These are phyloP conservation scores for Sporodiniella umbellata DNA, from an alignment of 371 early-diverging fungal species.

Conservation along the genomic window DNA sequence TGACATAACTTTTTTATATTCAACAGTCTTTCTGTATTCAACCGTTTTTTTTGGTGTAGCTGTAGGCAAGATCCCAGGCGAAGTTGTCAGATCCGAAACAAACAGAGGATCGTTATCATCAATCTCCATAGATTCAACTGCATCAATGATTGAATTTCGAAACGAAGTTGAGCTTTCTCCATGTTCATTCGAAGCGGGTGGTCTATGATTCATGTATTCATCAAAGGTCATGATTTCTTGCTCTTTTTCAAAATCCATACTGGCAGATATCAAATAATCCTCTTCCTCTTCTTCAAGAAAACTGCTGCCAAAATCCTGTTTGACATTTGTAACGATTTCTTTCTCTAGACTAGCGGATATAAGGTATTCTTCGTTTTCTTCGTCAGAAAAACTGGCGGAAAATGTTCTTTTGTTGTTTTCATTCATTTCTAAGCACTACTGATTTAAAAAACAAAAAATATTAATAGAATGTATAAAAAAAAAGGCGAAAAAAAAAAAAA, in stretches of 20 bases:
- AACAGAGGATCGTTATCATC: neutral
- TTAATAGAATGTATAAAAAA: too few relatives aligned
- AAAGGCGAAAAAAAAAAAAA: constrained; percentile 8
- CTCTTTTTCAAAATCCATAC: constrained; percentile 8
- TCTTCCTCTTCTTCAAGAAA: constrained; percentile 8
- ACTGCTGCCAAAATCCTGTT: neutral
- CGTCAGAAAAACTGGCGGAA: too few relatives aligned
- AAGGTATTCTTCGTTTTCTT: too few relatives aligned
- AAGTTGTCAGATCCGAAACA: too few relatives aligned
- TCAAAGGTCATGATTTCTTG: constrained; percentile 5
- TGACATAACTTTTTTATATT: too few relatives aligned
- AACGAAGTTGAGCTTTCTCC: neutral
- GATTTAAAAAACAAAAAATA: too few relatives aligned
- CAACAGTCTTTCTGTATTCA: neutral
- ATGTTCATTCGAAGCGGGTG: neutral
- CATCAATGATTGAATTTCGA: neutral
- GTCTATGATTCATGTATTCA: constrained; percentile 9
- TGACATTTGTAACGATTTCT: neutral
- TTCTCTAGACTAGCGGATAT: too few relatives aligned
- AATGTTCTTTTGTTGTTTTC: too few relatives aligned
- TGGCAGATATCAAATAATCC: constrained; percentile 12
- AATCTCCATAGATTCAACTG: constrained; percentile 13
- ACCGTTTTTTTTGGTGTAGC: too few relatives aligned
- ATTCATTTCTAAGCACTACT: too few relatives aligned
- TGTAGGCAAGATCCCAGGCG: too few relatives aligned